These are phyloP conservation scores for Pythium aphanidermatum DNA, from an alignment of 352 stramenopile genomes.

Conservation along the genomic window DNA sequence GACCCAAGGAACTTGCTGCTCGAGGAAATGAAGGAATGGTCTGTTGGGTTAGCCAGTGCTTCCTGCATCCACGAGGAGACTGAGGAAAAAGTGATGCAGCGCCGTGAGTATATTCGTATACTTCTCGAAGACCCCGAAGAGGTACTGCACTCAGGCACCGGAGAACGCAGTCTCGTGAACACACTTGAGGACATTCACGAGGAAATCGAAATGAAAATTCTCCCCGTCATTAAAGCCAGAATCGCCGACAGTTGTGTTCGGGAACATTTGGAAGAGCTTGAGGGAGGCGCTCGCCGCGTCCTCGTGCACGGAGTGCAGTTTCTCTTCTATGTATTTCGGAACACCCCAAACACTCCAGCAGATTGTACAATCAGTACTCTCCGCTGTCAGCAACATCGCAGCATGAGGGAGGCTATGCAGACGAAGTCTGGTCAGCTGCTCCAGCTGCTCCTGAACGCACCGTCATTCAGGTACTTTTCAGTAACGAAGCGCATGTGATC, in stretches of 20 bases:
- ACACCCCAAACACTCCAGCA: constrained; percentile 74
- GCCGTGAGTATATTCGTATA: constrained; percentile 73
- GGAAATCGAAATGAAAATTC: constrained; percentile 67
- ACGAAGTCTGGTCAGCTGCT: constrained; percentile 84
- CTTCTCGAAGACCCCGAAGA: constrained; percentile 77
- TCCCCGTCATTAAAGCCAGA: constrained; percentile 79
- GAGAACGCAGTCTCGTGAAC: constrained; percentile 67
- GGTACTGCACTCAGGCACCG: constrained; percentile 62
- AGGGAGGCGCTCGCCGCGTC: constrained; percentile 68
- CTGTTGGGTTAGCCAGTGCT: constrained; percentile 68
- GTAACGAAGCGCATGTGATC: not conserved
- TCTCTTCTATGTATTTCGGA: constrained; percentile 81
- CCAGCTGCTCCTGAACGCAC: constrained; percentile 69
- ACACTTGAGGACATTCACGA: constrained; percentile 81
- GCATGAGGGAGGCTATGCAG: constrained; percentile 83
- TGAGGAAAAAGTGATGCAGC: constrained; percentile 62
- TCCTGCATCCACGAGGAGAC: constrained; percentile 76
- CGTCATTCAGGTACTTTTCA: constrained; percentile 69
- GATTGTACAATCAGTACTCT: constrained; percentile 84
- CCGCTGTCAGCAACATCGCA: constrained; percentile 69
- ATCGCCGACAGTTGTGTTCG: constrained; percentile 73
- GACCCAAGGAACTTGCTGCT: constrained; percentile 76
- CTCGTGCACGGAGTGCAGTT: constrained; percentile 86
- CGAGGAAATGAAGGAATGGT: constrained; percentile 84
- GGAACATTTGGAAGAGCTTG: constrained; percentile 73